A percentile compares a stretch with the other conserved stretches of the same genome.
Evolutionary conservation across 2,329 filamentous ascomycete species (phyloP).

Genomic region (Nothomitra cinnamomea): DNA sequence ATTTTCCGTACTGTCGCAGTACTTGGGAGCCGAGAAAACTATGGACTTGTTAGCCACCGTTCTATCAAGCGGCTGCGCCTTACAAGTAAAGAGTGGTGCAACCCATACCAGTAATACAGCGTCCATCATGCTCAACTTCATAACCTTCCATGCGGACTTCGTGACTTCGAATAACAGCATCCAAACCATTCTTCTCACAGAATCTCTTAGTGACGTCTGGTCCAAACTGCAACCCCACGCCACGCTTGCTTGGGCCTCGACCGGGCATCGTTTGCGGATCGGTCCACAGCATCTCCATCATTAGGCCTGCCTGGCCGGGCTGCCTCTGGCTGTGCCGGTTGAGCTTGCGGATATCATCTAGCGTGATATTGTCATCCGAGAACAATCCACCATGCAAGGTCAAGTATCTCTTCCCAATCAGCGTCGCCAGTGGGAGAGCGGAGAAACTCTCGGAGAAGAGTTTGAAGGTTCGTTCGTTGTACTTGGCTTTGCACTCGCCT

Average conservation of each 20-base stretch:
- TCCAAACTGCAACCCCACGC: constrained; percentile 91
- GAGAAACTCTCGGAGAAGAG: constrained; percentile 97
- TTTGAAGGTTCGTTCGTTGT: constrained; percentile 91
- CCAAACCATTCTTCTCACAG: constrained; percentile 87
- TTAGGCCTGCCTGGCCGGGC: constrained; percentile 80
- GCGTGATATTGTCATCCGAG: constrained; percentile 79
- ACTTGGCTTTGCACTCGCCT: constrained; percentile 95
- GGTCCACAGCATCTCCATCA: constrained; percentile 99
- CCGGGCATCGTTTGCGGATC: constrained; percentile 79
- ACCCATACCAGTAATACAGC: constrained; percentile 70
- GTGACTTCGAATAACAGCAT: constrained; percentile 91
- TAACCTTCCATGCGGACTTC: constrained; percentile 99
- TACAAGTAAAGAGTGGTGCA: neutral
- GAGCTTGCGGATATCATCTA: constrained; percentile 88
- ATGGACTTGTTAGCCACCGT: neutral
- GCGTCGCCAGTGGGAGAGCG: constrained; percentile 74
- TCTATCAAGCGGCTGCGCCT: neutral
- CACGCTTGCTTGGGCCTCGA: constrained; percentile 86
- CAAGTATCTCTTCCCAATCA: constrained; percentile 81
- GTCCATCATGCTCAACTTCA: constrained; percentile 89
- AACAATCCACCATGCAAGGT: constrained; percentile 90
- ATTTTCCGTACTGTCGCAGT: constrained; percentile 96
- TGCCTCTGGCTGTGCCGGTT: constrained; percentile 83
- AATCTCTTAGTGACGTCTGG: constrained; percentile 93
- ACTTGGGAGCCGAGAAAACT: constrained; percentile 95